A percentile compares a stretch with the other conserved stretches of the same genome.
These are phyloP conservation scores for Torulaspora pretoriensis DNA, from an alignment of 1,139 yeast species.

Conservation along the genomic window DNA sequence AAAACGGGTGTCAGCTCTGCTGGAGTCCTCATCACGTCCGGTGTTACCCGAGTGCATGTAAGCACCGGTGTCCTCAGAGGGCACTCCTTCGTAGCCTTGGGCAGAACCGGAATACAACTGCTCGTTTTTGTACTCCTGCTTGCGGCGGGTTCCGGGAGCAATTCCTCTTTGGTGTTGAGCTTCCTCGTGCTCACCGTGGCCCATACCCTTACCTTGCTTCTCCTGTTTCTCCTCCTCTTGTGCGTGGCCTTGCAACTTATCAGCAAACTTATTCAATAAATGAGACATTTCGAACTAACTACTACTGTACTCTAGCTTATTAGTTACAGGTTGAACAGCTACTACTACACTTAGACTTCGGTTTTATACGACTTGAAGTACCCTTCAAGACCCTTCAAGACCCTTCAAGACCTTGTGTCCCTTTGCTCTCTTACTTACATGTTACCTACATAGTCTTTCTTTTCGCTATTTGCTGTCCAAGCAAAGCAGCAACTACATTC, in stretches of 20 bases:
- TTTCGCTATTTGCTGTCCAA: not conserved
- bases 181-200: slow-evolving; percentile 2
- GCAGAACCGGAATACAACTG: slow-evolving; percentile 3
- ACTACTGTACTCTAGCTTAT: not conserved
- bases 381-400: not conserved
- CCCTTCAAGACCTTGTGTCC: not conserved
- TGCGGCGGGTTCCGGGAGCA: slow-evolving; percentile 9
- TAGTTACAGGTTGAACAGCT: not conserved
- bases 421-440: not conserved
- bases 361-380: slow-evolving; percentile 1
- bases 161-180: slow-evolving; percentile 1
- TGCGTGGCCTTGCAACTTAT: slow-evolving; percentile 24
- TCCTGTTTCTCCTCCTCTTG: slow-evolving; percentile 13
- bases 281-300: slow-evolving; percentile 22
- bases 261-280: slow-evolving; percentile 29
- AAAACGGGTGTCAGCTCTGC: slow-evolving; percentile 5
- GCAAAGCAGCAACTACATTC: not conserved
- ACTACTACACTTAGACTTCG: not conserved
- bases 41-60: slow-evolving; percentile 11
- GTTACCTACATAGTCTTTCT: not conserved
- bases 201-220: slow-evolving; percentile 1
- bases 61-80: slow-evolving; percentile 9
- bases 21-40: slow-evolving; percentile 9
- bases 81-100: slow-evolving; percentile 9
- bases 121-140: slow-evolving; percentile 6